Evolutionary conservation across 208 protist species (phyloP), one percentile per base, ranked within the genome.

Genomic region (Trypanosoma caninum): DNA sequence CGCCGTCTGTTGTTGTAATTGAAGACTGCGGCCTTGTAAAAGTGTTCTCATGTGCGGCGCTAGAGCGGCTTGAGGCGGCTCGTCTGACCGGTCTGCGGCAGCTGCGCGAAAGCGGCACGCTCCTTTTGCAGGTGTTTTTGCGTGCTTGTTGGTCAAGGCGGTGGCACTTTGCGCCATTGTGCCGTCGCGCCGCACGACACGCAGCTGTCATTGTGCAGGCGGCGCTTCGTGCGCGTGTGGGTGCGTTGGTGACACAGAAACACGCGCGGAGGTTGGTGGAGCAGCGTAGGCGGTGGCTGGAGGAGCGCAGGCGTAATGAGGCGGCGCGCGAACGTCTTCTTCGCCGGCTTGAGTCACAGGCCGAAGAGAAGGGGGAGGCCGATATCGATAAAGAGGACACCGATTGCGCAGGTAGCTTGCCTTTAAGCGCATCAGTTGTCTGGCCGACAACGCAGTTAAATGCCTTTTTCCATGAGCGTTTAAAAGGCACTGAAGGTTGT

Each of bases 81-180:
- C 50, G 37, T 34, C 31, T n/a, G 33, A 2, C 10, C 18, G 28
- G 38, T 14, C 5, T 4, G 11, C 10, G 3, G 9, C 27, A 20
- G 13, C 42, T 73, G 50, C 44, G 16, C 35, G 23, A 1, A 23
- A 18, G 40, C 22, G 48, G 33, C 27, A 48, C 55, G 10, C 31
- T 60, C 37, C 28, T 61, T 51, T 37, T 73, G 16, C 66, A 73
- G 58, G 30, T 40, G 22, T 73, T 54, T 52, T 31, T 73, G 30
- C 57, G 66, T 23, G 38, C 51, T 4, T 34, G 45, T 6, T 59
- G 66, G 55, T 60, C 58, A 2, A 7, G 7, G 16, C 66, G 66
- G 28, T 73, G 66, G 66, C 52, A 73, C 46, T 23, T 46, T 37
- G 11, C 37, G 2, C 66, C 66, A 13, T 42, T 66, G 16, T 48